Evolutionary conservation across 257 asterid species (phyloP), one percentile per base, ranked within the genome.

Genomic region (Gentiana dahurica): DNA sequence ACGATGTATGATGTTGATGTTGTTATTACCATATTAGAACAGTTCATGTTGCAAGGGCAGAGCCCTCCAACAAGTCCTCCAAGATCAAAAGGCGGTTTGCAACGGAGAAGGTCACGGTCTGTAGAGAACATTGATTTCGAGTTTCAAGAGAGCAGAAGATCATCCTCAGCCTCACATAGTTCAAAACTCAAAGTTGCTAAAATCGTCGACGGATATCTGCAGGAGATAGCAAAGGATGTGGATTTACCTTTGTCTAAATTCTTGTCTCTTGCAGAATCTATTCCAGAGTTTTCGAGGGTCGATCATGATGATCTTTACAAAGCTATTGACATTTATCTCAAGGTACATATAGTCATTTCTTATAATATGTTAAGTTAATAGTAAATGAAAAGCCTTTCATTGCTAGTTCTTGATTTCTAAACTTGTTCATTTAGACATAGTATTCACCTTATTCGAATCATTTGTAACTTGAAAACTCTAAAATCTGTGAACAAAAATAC

Each of bases 231-330:
- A 1, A 48, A 64, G 8, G 95, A 86, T 55, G 58, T 62, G 34
- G 77, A 80, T 45, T 62, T 89, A 62, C 64, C 75, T 0, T 36
- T 83, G 41, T 76, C 95, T 0, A 89, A 79, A 66, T 89, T 89
- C 65, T 59, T 81, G 12, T 70, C 84, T 3, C 65, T 89, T 36
- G 95, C 95, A 12, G 86, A 84, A 61, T 68, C 86, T 11, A 65
- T 89, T 36, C 97, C 97, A 0, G 88, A 69, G 8, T 83, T 84
- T 50, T 74, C 97, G 1, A 76, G 97, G 80, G 73, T 77, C 35
- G 94, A 86, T 49, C 97, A 89, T 62, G 97, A 89, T 59, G 90
- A 77, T 75, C 94, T 89, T 38, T 89, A 86, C 83, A 86, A 64
- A 64, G 95, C 97, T 2, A 89, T 89, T 8, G 90, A 89, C 77